Evolutionary conservation across 345 rosid genomes (phyloP).

Genomic region (Cardamine resedifolia): DNA sequence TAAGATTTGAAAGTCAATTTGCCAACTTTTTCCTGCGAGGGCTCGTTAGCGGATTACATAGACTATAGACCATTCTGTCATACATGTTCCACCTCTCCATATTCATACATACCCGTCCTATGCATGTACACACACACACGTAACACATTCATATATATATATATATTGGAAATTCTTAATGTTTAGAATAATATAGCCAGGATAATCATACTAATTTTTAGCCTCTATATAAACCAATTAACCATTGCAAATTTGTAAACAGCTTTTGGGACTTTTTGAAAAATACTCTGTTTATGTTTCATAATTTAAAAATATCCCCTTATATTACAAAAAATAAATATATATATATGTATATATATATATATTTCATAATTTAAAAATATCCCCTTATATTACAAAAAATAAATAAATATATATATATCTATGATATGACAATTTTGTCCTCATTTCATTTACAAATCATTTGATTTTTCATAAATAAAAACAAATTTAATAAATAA

Average conservation of each 20-base stretch:
- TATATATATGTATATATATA: too few relatives aligned
- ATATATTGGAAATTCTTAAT: background rate
- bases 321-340: too few relatives aligned
- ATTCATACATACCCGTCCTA: background rate
- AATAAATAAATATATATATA: too few relatives aligned
- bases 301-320: too few relatives aligned
- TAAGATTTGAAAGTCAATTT: constrained; percentile 25
- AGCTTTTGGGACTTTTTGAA: too few relatives aligned
- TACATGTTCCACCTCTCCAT: constrained; percentile 36
- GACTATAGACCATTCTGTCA: constrained; percentile 36
- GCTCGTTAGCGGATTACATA: constrained; percentile 14
- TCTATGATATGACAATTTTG: too few relatives aligned
- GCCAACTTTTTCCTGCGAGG: constrained; percentile 21
- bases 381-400: too few relatives aligned
- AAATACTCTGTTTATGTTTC: too few relatives aligned
- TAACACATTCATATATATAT: background rate
- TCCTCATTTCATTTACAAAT: too few relatives aligned
- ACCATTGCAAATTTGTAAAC: background rate
- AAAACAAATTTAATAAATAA: too few relatives aligned
- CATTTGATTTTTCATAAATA: too few relatives aligned
- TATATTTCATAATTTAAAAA: too few relatives aligned
- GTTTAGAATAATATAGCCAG: background rate
- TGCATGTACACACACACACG: background rate
- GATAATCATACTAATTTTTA: background rate
- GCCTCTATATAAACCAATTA: background rate